Evolutionary conservation across 176 grass and related monocot species (phyloP), one percentile per base, ranked within the genome.

Genomic region (Ananas comosus): DNA sequence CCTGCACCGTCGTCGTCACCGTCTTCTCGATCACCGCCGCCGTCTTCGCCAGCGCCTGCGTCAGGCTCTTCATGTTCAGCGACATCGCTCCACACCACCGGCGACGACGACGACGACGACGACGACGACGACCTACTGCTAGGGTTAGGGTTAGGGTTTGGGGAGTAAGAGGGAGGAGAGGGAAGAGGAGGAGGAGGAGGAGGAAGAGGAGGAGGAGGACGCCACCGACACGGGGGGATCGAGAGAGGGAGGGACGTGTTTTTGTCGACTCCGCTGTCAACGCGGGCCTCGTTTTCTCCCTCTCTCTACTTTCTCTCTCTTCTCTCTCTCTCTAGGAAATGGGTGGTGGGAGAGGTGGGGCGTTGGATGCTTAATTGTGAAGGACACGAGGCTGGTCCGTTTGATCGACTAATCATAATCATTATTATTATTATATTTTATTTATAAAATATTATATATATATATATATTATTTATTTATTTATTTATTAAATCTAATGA

Each of bases 11-110:
- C 51, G 85, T 99, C 56, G 88, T 82, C 14, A 99, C 95, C 72
- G 79, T 99, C 76, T 94, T 99, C 78, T 99, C 95, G 77, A 99
- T 99, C 65, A 86, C 95, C 63, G 95, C 95, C 65, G 89, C 88
- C 61, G 95, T 85, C 83, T 99, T 99, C 22, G 95, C 95, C 71
- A 99, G 72, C 69, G 90, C 95, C 80, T 99, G 95, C 49, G 90
- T 93, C 19, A 94, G 28, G 10, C 85, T 88, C 83, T 91, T 91
- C 82, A 99, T 91, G 75, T 99, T 99, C 54, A 99, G 82, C 75
- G 95, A 81, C 95, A 99, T 99, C 80, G 17, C 42, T 42, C 53
- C 33, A 0, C 33, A 4, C 33, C 28, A 29, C 29, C 29, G 5
- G 4, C 29, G 5, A 3, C 29, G 3, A 0, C 29, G 29, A 4